These are phyloP conservation scores for Teratosphaeria gauchensis DNA, from an alignment of 2,329 filamentous ascomycete species.

Conservation along the genomic window DNA sequence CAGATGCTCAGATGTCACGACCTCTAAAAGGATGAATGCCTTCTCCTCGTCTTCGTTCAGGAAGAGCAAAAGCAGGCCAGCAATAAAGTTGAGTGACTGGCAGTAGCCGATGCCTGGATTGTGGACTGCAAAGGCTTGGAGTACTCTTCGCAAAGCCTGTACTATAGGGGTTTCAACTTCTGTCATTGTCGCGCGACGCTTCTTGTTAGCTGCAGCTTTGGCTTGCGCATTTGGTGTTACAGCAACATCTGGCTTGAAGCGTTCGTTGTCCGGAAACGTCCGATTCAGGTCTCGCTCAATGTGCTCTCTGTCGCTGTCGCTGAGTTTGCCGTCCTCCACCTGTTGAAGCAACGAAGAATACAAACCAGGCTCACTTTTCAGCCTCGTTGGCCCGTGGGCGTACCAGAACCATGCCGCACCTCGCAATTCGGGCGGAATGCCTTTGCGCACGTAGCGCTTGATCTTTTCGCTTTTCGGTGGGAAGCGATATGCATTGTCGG, in stretches of 20 bases:
- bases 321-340: conserved; percentile 52
- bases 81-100: conserved; percentile 90
- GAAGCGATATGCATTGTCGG: conserved; percentile 63
- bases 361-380: conserved; percentile 65
- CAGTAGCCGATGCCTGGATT: conserved; percentile 91
- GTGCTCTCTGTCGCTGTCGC: conserved; percentile 68
- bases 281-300: conserved; percentile 90
- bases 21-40: conserved; percentile 83
- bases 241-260: conserved; percentile 62
- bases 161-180: conserved; percentile 65
- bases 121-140: conserved; percentile 83
- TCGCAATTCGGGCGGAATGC: conserved; percentile 85
- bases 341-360: conserved; percentile 62
- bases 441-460: conserved; percentile 84
- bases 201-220: conserved; percentile 17
- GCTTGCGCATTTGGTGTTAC: conserved; percentile 23
- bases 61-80: conserved; percentile 80
- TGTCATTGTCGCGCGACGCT: conserved; percentile 37
- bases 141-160: conserved; percentile 68
- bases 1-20: conserved; percentile 79
- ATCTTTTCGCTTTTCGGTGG: conserved; percentile 72
- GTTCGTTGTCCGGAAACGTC: conserved; percentile 88
- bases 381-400: conserved; percentile 70
- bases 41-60: conserved; percentile 75
- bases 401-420: conserved; percentile 98